phyloP scores from a whole-genome alignment of 2,329 filamentous ascomycete species.

The Claviceps cyperi region DNA sequence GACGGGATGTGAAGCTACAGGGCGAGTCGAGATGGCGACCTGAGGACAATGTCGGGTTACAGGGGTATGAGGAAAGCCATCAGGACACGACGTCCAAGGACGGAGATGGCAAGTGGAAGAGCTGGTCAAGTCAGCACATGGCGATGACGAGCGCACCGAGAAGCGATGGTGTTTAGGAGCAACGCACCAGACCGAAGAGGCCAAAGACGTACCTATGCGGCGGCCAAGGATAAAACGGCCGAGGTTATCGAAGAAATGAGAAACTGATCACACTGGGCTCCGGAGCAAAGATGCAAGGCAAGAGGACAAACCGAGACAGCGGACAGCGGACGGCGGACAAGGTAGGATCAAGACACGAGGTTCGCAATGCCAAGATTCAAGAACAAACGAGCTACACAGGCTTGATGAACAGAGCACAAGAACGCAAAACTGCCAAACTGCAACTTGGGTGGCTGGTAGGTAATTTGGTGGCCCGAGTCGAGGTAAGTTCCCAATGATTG shows the following conservation, averaged over 20 bases:
- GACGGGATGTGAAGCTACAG: background rate
- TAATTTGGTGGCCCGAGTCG: too few species aligned
- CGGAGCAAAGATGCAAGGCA: constrained; percentile 11
- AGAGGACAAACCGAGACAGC: constrained; percentile 6
- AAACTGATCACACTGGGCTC: constrained; percentile 16
- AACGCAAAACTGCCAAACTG: background rate
- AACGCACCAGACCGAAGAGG: constrained; percentile 1
- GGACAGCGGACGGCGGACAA: background rate
- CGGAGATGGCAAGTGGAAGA: constrained; percentile 2
- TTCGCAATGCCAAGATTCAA: constrained; percentile 7
- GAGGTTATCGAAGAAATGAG: constrained; percentile 3
- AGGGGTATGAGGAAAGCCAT: constrained; percentile 18
- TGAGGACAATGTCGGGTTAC: constrained; percentile 9
- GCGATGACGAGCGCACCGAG: background rate
- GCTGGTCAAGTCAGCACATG: constrained; percentile 4
- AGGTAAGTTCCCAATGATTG: too few species aligned
- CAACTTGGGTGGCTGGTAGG: background rate
- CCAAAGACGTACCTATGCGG: too few species aligned
- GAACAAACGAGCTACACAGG: background rate
- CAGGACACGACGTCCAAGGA: constrained; percentile 2
- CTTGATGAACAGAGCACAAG: background rate
- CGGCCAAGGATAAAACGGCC: background rate
- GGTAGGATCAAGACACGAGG: constrained; percentile 2
- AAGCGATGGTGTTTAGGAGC: background rate
- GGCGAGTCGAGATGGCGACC: background rate